These are phyloP conservation scores for Pythium graminicola DNA, from an alignment of 352 stramenopile species.

Conservation along the genomic window DNA sequence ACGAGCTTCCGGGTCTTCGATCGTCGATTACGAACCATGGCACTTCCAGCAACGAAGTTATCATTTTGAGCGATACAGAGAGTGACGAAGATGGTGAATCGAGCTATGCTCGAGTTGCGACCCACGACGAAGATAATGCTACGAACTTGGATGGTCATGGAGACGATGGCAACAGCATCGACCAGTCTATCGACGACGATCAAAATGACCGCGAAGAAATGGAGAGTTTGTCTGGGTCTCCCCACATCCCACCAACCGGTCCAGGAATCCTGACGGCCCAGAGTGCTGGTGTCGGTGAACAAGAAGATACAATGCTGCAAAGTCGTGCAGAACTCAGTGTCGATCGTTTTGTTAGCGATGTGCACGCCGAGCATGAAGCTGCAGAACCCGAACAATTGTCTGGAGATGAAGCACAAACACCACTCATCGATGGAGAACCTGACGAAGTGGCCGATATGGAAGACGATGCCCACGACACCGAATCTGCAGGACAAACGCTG, in stretches of 20 bases:
- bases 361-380: neutral
- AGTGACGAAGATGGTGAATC: neutral
- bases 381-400: conserved; percentile 1
- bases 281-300: too few species aligned
- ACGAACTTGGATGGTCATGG: neutral
- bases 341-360: neutral
- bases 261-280: too few species aligned
- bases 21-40: neutral
- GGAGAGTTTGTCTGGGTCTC: too few species aligned
- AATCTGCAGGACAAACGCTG: neutral
- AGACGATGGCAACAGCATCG: too few species aligned
- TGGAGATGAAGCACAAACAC: neutral
- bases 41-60: neutral
- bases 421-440: neutral
- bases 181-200: too few species aligned
- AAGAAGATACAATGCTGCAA: too few species aligned
- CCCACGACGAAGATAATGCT: neutral
- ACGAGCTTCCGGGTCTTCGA: neutral
- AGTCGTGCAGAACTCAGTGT: neutral
- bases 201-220: too few species aligned
- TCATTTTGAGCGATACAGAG: conserved; percentile 10
- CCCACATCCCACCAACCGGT: too few species aligned
- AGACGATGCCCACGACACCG: neutral
- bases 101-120: neutral
- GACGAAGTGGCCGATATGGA: neutral